Percentiles rank a stretch among this genome's conserved stretches.
These are phyloP conservation scores for Periconia sp. DNA, from an alignment of 2,329 filamentous ascomycete species.

Conservation along the genomic window DNA sequence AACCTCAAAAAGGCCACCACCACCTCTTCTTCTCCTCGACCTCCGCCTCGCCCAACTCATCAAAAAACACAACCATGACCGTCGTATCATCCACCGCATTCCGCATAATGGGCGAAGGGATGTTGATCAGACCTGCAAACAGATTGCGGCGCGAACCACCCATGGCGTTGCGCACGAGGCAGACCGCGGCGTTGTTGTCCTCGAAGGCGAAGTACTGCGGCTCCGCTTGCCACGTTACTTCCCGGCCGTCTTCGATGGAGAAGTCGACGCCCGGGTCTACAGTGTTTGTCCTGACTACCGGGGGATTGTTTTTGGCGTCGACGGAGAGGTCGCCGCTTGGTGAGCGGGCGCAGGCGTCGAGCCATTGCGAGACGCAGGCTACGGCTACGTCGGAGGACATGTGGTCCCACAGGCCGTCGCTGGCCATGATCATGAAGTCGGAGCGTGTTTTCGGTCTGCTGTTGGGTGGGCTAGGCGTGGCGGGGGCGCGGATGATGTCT, in stretches of 20 bases:
- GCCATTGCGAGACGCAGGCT: conserved; percentile 59
- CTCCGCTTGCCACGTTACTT: conserved; percentile 45
- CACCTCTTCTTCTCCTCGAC: conserved; percentile 6
- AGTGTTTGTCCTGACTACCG: conserved; percentile 8
- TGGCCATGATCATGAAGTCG: conserved; percentile 67
- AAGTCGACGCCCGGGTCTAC: conserved; percentile 40
- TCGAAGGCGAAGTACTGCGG: conserved; percentile 52
- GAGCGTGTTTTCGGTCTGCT: conserved; percentile 1
- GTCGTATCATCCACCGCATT: conserved; percentile 55
- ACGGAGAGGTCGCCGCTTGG: conserved; percentile 12
- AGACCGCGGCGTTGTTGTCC: conserved; percentile 56
- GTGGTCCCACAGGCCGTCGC: conserved; percentile 68
- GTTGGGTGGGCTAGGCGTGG: background rate
- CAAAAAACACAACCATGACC: conserved; percentile 58
- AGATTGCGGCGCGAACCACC: conserved; percentile 50
- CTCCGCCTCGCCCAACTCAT: conserved; percentile 21
- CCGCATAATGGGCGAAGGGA: conserved; percentile 36
- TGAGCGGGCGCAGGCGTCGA: conserved; percentile 42
- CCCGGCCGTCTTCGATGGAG: conserved; percentile 34
- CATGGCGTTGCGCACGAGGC: conserved; percentile 56
- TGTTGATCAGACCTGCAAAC: conserved; percentile 43
- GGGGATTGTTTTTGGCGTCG: conserved; percentile 16
- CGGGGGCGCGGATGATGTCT: conserved; percentile 47
- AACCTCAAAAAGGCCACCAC: conserved; percentile 17
- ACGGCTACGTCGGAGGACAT: conserved; percentile 62